Evolutionary conservation across 306 rosid genomes (phyloP).

Genomic region (Erythrophleum fordii): DNA sequence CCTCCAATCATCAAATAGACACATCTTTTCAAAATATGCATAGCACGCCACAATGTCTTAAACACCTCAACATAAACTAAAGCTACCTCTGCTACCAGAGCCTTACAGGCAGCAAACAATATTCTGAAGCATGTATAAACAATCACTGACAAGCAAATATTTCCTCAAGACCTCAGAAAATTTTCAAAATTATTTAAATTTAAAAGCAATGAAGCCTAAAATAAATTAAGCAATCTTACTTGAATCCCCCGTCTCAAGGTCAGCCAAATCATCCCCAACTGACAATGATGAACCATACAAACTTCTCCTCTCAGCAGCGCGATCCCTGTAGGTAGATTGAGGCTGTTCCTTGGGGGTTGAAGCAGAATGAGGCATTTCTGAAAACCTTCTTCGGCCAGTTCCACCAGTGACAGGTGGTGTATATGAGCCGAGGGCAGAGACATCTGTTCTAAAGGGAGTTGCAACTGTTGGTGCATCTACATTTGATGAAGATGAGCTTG

Average conservation of each 20-base stretch:
- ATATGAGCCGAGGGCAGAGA: slow-evolving; percentile 84
- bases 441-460: slow-evolving; percentile 83
- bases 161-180: slow-evolving; percentile 17
- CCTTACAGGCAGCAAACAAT: slow-evolving; percentile 29
- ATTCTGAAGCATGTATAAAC: slow-evolving; percentile 12
- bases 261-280: slow-evolving; percentile 64
- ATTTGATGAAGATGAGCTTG: slow-evolving; percentile 47
- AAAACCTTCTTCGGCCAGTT: slow-evolving; percentile 86
- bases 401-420: slow-evolving; percentile 61
- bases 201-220: slow-evolving; percentile 33
- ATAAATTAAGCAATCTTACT: slow-evolving; percentile 67
- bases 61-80: slow-evolving; percentile 33
- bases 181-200: slow-evolving; percentile 32
- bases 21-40: background rate
- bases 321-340: slow-evolving; percentile 85
- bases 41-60: background rate
- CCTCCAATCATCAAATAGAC: background rate
- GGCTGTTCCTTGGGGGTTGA: slow-evolving; percentile 73
- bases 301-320: slow-evolving; percentile 97
- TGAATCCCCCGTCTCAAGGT: slow-evolving; percentile 68
- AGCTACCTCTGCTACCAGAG: slow-evolving; percentile 21
- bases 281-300: slow-evolving; percentile 86
- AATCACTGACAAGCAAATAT: slow-evolving; percentile 29
- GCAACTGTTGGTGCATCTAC: slow-evolving; percentile 50
- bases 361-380: slow-evolving; percentile 85